Conservation (phyloP, 495 filamentous ascomycete genomes). For the Annulohypoxylon nitens region DNA sequence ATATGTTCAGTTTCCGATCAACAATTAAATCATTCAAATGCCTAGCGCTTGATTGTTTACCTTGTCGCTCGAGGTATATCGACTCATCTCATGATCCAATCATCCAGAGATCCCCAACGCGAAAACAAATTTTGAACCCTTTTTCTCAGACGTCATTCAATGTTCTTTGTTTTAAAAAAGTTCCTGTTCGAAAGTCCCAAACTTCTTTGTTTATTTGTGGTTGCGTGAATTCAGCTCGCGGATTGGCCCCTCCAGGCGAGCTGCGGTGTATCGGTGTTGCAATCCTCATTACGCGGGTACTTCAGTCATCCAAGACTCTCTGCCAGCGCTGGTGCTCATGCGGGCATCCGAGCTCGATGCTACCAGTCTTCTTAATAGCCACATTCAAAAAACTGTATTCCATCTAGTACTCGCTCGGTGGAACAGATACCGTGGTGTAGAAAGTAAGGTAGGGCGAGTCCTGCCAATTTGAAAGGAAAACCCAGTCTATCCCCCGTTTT, state of each 20-base stretch:
- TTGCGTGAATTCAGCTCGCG: conserved; percentile 20
- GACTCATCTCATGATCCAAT: background rate
- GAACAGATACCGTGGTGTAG: conserved; percentile 37
- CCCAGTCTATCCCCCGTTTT: conserved; percentile 33
- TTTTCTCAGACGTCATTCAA: conserved; percentile 3
- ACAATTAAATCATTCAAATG: background rate
- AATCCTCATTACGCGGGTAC: conserved; percentile 45
- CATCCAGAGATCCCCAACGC: background rate
- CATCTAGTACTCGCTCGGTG: conserved; percentile 39
- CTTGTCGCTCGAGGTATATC: background rate
- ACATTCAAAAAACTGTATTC: conserved; percentile 38
- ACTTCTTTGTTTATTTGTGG: conserved; percentile 36
- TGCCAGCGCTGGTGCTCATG: conserved; percentile 41
- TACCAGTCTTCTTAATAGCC: conserved; percentile 43
- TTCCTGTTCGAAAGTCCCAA: background rate
- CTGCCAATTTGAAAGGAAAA: conserved; percentile 44
- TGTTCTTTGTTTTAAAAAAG: background rate
- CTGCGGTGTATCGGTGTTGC: conserved; percentile 47
- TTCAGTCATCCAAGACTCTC: conserved; percentile 39
- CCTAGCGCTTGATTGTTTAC: background rate
- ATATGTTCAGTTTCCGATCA: background rate
- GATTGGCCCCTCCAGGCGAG: conserved; percentile 45
- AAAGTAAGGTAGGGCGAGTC: conserved; percentile 26
- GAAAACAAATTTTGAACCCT: background rate
- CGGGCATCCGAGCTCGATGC: conserved; percentile 44